A percentile compares a stretch with the other conserved stretches of the same genome.
These are phyloP conservation scores for Vachellia collinsii DNA, from an alignment of 306 rosid species.

Conservation along the genomic window DNA sequence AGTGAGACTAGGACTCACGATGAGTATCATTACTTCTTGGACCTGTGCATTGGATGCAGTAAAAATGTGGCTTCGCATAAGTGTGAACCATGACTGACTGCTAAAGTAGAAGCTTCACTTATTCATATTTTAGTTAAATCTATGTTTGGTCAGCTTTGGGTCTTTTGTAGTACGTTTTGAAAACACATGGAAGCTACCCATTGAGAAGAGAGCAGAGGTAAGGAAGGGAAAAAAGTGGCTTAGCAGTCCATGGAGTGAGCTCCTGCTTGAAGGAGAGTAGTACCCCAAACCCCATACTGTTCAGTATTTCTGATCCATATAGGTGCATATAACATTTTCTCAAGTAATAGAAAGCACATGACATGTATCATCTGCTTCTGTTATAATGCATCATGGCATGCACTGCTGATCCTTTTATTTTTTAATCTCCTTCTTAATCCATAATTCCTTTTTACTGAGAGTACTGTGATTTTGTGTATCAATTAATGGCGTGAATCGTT, in stretches of 20 bases:
- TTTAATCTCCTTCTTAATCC: not conserved
- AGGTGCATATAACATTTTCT: not conserved
- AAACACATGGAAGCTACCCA: not conserved
- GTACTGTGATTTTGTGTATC: constrained; percentile 2
- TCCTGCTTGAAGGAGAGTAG: not conserved
- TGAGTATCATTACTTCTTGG: not conserved
- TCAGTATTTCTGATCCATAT: not conserved
- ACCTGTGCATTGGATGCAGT: not conserved
- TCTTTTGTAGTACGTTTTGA: not conserved
- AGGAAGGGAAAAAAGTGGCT: not conserved
- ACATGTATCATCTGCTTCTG: not conserved
- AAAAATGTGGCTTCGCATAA: not conserved
- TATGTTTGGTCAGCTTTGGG: not conserved
- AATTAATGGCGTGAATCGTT: not conserved
- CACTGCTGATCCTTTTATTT: not conserved
- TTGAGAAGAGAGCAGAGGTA: not conserved
- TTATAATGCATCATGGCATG: not conserved
- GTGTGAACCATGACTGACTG: not conserved
- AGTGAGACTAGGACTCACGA: not conserved
- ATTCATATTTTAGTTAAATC: not conserved
- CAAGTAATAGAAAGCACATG: not conserved
- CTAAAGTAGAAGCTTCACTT: not conserved
- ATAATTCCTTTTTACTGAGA: not conserved
- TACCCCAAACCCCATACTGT: not conserved
- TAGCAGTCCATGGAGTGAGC: not conserved